phyloP scores from a whole-genome alignment of 148 eudicot species.

The Rhododendron griersonianum region DNA sequence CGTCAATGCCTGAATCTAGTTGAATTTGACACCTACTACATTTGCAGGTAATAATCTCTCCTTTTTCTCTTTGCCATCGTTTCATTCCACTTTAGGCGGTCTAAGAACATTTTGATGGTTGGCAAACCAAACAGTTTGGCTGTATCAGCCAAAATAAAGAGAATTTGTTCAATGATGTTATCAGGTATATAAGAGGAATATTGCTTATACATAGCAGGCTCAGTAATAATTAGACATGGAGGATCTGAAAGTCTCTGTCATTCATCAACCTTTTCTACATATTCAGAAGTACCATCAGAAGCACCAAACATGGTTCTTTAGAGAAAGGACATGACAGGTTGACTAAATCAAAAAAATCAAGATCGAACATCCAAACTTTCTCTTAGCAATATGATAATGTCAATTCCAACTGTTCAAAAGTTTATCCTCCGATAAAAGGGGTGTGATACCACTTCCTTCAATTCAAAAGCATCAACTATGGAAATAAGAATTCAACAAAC shows the following conservation, averaged over 20 bases:
- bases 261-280: no score
- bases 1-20: not conserved
- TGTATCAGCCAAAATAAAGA: not conserved
- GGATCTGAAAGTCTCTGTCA: not conserved
- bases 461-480: not conserved
- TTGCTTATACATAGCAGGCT: not conserved
- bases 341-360: no score
- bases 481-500: not conserved
- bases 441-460: not conserved
- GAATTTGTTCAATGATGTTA: not conserved
- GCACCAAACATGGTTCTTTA: not conserved
- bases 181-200: not conserved
- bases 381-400: not conserved
- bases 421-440: not conserved
- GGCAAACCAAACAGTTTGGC: not conserved
- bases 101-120: not conserved
- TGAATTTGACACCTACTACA: not conserved
- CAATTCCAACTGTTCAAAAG: not conserved
- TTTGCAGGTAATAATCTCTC: not conserved
- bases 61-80: not conserved
- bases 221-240: not conserved
- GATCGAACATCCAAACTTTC: not conserved
- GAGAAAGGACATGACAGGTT: not conserved
- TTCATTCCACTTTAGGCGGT: not conserved
- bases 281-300: not conserved